Conservation (phyloP, 1,139 yeast species). For the Keqinozyma sinolaborantium region DNA sequence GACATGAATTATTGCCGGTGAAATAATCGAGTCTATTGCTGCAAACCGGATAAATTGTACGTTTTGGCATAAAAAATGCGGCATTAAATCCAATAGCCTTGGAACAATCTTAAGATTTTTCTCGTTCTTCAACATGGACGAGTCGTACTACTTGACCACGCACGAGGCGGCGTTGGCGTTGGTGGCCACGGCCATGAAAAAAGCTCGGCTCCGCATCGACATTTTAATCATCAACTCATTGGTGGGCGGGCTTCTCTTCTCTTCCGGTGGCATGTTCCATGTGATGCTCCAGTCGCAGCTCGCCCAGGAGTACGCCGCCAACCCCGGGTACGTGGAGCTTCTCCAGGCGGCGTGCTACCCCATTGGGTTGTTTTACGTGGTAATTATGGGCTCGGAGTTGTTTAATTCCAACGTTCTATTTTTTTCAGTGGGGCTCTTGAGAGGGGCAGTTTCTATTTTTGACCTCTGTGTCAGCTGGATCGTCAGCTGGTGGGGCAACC, state of each 20-base stretch:
- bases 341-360: constrained; percentile 60
- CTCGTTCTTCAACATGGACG: constrained; percentile 24
- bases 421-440: constrained; percentile 61
- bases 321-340: constrained; percentile 54
- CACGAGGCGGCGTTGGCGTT: constrained; percentile 79
- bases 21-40: not conserved
- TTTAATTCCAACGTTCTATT: constrained; percentile 70
- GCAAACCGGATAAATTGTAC: not conserved
- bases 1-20: too few species aligned
- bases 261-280: constrained; percentile 72
- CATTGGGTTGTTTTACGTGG: constrained; percentile 70
- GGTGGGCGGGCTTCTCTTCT: constrained; percentile 66
- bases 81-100: not conserved
- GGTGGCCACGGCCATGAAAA: constrained; percentile 81
- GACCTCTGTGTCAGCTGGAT: constrained; percentile 66
- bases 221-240: constrained; percentile 58
- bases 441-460: constrained; percentile 64
- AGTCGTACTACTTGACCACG: constrained; percentile 61
- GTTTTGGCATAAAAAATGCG: too few species aligned
- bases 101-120: not conserved
- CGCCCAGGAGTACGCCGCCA: constrained; percentile 32
- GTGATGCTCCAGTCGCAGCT: constrained; percentile 52
- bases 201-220: constrained; percentile 61
- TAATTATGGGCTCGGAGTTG: constrained; percentile 68
- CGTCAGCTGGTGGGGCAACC: constrained; percentile 64